Percentiles rank a stretch among this genome's conserved stretches.
These are phyloP conservation scores for Xylaria sp. DNA, from an alignment of 2,329 filamentous ascomycete species.

Conservation along the genomic window DNA sequence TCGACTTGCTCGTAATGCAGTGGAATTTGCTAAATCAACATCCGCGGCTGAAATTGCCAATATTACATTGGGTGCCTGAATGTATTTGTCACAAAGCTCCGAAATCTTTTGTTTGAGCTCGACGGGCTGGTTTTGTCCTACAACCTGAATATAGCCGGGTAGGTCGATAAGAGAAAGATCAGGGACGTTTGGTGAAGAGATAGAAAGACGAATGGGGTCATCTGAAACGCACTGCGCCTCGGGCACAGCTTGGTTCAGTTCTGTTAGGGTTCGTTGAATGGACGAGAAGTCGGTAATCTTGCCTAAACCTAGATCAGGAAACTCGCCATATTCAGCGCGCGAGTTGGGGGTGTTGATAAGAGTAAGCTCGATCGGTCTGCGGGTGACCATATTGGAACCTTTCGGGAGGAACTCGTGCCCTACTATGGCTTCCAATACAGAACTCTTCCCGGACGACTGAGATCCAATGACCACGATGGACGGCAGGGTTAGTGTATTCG, in stretches of 20 bases:
- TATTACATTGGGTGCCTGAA: conserved; percentile 94
- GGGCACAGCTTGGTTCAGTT: conserved; percentile 92
- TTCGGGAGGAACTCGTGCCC: conserved; percentile 98
- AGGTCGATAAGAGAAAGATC: conserved; percentile 96
- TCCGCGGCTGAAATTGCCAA: conserved; percentile 97
- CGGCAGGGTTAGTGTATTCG: conserved; percentile 84
- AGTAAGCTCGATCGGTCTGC: conserved; percentile 93
- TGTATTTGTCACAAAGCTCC: conserved; percentile 98
- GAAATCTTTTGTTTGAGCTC: conserved; percentile 96
- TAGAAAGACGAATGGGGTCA: conserved; percentile 94
- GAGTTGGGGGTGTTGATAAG: conserved; percentile 93
- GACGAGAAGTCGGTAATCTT: conserved; percentile 92
- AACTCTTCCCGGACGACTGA: conserved; percentile 98
- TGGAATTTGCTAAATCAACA: conserved; percentile 96
- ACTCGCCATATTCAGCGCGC: conserved; percentile 91
- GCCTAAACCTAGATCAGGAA: conserved; percentile 87
- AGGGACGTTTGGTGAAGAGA: conserved; percentile 94
- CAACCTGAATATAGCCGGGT: conserved; percentile 96
- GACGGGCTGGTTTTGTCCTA: conserved; percentile 87
- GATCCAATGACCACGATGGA: conserved; percentile 99
- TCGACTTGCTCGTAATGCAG: conserved; percentile 86
- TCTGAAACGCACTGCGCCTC: conserved; percentile 93
- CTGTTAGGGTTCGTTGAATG: conserved; percentile 92
- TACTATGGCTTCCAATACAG: conserved; percentile 94
- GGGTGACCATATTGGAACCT: conserved; percentile 98